Percentiles rank a stretch among this genome's conserved stretches.
Evolutionary conservation across 1,284 basidiomycete genomes (phyloP).

Genomic region (Schizopora paradoxa): DNA sequence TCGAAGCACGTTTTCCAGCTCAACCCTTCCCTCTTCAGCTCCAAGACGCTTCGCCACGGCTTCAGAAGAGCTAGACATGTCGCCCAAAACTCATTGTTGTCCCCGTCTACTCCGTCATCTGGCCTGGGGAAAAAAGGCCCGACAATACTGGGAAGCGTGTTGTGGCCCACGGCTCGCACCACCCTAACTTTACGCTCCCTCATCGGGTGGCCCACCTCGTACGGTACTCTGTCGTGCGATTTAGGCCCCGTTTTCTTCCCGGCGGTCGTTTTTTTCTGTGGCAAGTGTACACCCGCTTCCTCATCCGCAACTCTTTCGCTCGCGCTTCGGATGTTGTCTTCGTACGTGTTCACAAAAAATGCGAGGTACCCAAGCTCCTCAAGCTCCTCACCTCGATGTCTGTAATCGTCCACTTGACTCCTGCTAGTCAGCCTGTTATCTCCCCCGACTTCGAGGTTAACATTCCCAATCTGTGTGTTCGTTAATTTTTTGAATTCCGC

Average conservation of each 20-base stretch:
- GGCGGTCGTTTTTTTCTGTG: not conserved
- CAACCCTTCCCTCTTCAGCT: not conserved
- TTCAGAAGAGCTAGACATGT: not conserved
- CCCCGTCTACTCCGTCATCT: not conserved
- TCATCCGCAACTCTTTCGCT: not conserved
- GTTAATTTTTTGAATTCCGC: not conserved
- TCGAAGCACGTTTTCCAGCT: not conserved
- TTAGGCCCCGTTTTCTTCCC: not conserved
- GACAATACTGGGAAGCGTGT: not conserved
- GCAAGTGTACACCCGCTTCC: not conserved
- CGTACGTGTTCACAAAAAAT: not conserved
- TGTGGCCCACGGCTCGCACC: not conserved
- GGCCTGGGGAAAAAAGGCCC: not conserved
- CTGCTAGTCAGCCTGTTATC: not conserved
- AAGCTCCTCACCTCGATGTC: not conserved
- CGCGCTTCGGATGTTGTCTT: not conserved
- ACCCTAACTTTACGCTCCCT: not conserved
- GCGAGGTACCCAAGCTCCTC: not conserved
- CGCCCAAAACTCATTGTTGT: not conserved
- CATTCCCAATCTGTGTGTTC: not conserved
- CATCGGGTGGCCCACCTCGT: conserved; percentile 11
- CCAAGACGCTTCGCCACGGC: not conserved
- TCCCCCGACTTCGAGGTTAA: not conserved
- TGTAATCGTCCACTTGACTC: not conserved
- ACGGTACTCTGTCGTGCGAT: not conserved